These are phyloP conservation scores for Pichia manshurica DNA, from an alignment of 805 yeast genomes.

Conservation along the genomic window DNA sequence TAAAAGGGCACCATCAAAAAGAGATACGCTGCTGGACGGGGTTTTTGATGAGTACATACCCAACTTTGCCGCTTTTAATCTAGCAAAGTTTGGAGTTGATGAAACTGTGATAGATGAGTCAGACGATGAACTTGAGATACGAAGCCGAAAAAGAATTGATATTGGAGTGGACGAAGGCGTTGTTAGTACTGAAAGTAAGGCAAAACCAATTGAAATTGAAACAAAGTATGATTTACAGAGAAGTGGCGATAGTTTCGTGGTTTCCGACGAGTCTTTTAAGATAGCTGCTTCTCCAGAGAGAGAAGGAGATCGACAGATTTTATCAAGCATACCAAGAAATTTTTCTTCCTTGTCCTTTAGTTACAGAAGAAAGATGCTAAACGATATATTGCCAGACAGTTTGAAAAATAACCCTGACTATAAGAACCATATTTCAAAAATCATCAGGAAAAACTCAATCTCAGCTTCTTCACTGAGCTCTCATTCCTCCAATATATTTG, in stretches of 20 bases:
- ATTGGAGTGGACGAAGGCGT: background rate
- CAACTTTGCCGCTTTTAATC: slow-evolving; percentile 40
- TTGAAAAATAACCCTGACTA: slow-evolving; percentile 26
- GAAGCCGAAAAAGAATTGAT: background rate
- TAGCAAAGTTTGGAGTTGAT: slow-evolving; percentile 18
- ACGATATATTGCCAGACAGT: slow-evolving; percentile 24
- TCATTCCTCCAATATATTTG: slow-evolving; percentile 18
- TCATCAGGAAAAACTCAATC: slow-evolving; percentile 25
- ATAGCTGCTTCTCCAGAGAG: slow-evolving; percentile 30
- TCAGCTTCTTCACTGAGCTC: slow-evolving; percentile 15
- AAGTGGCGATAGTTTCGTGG: slow-evolving; percentile 9
- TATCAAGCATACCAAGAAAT: slow-evolving; percentile 42
- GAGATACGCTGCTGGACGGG: slow-evolving; percentile 31
- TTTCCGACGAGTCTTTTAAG: slow-evolving; percentile 20
- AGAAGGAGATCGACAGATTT: slow-evolving; percentile 36
- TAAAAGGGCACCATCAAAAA: background rate
- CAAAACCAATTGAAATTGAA: slow-evolving; percentile 27
- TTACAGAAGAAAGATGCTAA: slow-evolving; percentile 37
- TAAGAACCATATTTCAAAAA: slow-evolving; percentile 27
- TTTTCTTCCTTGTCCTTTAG: slow-evolving; percentile 49
- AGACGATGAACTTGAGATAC: slow-evolving; percentile 2
- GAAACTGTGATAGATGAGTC: slow-evolving; percentile 10
- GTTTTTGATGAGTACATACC: slow-evolving; percentile 76
- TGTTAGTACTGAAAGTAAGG: slow-evolving; percentile 12
- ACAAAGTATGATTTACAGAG: background rate